Conservation (phyloP, 139 green algal genomes). For the Limnomonas spitsbergensis region DNA sequence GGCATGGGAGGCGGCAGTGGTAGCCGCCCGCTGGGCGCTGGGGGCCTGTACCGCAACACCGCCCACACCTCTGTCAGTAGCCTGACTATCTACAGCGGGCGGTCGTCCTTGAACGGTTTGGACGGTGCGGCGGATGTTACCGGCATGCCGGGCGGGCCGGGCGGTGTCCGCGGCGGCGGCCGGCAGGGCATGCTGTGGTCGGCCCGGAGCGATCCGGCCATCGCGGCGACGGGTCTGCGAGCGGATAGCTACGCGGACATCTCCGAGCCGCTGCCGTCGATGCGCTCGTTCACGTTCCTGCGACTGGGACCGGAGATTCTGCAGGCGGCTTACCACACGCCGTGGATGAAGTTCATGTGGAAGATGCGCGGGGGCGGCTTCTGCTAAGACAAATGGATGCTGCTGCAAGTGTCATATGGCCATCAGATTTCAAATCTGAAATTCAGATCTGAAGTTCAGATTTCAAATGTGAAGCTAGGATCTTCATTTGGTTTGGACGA, state of each 20-base stretch:
- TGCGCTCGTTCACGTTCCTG: constrained; percentile 84
- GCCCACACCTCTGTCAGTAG: not conserved
- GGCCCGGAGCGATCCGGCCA: not conserved
- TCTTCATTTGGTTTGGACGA: too few species aligned
- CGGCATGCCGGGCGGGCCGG: not conserved
- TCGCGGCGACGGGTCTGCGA: constrained; percentile 17
- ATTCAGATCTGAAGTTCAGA: too few species aligned
- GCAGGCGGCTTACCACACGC: constrained; percentile 44
- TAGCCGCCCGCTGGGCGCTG: not conserved
- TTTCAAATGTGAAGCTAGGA: too few species aligned
- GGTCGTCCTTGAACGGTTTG: not conserved
- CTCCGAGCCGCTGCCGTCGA: constrained; percentile 53
- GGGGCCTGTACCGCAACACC: too few species aligned
- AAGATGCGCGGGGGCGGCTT: constrained; percentile 31
- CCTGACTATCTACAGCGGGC: not conserved
- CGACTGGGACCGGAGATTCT: constrained; percentile 74
- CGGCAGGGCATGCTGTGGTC: too few species aligned
- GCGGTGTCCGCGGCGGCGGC: too few species aligned
- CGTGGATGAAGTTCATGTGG: constrained; percentile 67
- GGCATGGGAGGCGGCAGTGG: not conserved
- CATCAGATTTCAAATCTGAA: too few species aligned
- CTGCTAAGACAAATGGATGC: too few species aligned
- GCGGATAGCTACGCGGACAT: constrained; percentile 25
- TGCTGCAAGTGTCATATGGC: too few species aligned
- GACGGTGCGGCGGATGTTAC: not conserved